Evolutionary conservation across 2,329 filamentous ascomycete species (phyloP), one percentile per base, ranked within the genome.

Genomic region (Claviceps humidiphila): DNA sequence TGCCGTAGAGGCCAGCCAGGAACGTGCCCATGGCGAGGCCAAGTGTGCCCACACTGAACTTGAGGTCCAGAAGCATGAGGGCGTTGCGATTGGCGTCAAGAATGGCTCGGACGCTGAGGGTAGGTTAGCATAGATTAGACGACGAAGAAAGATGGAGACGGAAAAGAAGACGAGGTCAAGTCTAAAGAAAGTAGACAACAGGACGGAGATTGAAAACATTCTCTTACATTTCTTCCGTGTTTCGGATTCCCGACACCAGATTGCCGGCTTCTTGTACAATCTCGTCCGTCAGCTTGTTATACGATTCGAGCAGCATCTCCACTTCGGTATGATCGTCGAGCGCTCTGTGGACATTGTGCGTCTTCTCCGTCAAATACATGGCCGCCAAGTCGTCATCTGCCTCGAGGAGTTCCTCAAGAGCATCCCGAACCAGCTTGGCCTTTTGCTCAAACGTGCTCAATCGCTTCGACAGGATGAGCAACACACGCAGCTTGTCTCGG

Each of bases 371-470:
- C 56, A 98, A 72, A 64, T 98, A 98, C 93, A 98, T 97, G 58
- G 85, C 80, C 16, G 89, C 84, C 38, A 98, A 72, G 65, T 98
- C 93, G 65, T 98, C 93, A 64, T 98, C 93, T 5, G 90, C 93
- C 69, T 98, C 93, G 39, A 98, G 78, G 22, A 98, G 72, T 65
- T 98, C 93, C 57, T 96, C 90, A 53, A 98, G 90, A 24, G 93
- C 89, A 64, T 97, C 91, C 55, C 93, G 81, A 46, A 98, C 91
- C 34, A 98, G 74, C 63, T 91, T 87, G 16, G 89, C 91, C 66
- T 95, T 97, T 68, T 97, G 93, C 71, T 97, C 93, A 66, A 98
- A 98, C 2, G 90, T 95, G 65, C 89, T 93, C 49, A 98, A 77
- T 61, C 91, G 88, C 72, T 98, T 98, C 24, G 89, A 95, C 65